phyloP scores from a whole-genome alignment of 2,329 filamentous ascomycete genomes.

The Clarireedia paspali region DNA sequence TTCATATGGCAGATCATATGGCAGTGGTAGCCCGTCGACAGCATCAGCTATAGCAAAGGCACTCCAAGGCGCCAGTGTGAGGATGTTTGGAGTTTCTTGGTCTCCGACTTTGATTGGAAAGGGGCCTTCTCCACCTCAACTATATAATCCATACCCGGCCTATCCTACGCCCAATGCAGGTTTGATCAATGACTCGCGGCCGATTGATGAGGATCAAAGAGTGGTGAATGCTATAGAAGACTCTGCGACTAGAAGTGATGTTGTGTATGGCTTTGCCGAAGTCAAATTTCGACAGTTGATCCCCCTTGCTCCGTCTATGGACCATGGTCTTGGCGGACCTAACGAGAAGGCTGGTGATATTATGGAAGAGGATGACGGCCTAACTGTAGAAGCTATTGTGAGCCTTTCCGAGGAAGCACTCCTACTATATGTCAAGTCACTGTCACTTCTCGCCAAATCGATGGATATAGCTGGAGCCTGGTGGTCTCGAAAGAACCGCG shows the following conservation, averaged over 20 bases:
- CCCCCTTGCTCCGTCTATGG: constrained; percentile 71
- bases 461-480: constrained; percentile 92
- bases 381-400: constrained; percentile 81
- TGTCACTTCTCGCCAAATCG: constrained; percentile 81
- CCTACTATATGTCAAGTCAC: constrained; percentile 90
- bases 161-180: constrained; percentile 65
- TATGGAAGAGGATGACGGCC: constrained; percentile 61
- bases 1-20: constrained; percentile 61
- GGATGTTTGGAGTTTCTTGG: constrained; percentile 65
- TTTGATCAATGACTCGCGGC: constrained; percentile 60
- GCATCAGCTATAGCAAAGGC: constrained; percentile 92
- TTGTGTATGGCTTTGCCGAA: constrained; percentile 95
- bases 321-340: constrained; percentile 61
- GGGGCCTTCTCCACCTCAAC: constrained; percentile 63
- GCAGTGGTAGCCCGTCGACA: constrained; percentile 53
- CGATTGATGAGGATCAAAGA: constrained; percentile 70
- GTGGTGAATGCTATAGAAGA: constrained; percentile 83
- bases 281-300: constrained; percentile 98
- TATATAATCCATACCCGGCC: constrained; percentile 75
- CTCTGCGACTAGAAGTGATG: constrained; percentile 84
- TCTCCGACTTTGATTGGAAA: constrained; percentile 53
- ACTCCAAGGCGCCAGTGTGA: constrained; percentile 80
- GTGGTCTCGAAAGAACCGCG: constrained; percentile 77
- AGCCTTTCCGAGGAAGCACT: constrained; percentile 88
- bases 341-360: constrained; percentile 46